A percentile compares a stretch with the other conserved stretches of the same genome.
phyloP scores from a whole-genome alignment of 768 basidiomycete genomes.

The Boletus vinaceobasis region DNA sequence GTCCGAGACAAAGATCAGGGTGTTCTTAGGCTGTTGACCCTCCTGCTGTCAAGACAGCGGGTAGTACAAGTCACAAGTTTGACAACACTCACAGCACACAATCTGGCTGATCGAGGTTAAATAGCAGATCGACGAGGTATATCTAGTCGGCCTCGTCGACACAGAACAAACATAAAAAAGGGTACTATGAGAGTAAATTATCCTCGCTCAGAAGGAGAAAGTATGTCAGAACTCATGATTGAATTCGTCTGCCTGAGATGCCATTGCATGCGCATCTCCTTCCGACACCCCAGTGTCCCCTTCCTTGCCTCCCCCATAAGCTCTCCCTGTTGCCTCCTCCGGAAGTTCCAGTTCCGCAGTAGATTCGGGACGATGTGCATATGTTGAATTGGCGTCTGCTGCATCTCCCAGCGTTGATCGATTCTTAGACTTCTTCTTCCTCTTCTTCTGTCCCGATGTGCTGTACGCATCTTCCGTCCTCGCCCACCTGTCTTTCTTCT shows the following conservation, averaged over 20 bases:
- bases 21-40: background rate
- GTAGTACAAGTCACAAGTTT: background rate
- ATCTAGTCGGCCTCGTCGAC: background rate
- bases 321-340: slow-evolving; percentile 70
- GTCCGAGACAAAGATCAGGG: background rate
- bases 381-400: slow-evolving; percentile 28
- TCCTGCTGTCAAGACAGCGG: no score
- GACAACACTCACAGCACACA: background rate
- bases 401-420: slow-evolving; percentile 40
- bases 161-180: background rate
- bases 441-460: slow-evolving; percentile 46
- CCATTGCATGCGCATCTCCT: slow-evolving; percentile 14
- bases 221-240: slow-evolving; percentile 57
- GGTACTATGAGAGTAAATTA: slow-evolving; percentile 8
- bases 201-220: background rate
- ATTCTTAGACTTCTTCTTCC: slow-evolving; percentile 60
- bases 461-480: slow-evolving; percentile 82
- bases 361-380: slow-evolving; percentile 34
- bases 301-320: slow-evolving; percentile 43
- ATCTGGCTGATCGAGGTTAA: background rate
- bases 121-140: background rate
- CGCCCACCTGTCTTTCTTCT: slow-evolving; percentile 85
- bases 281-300: slow-evolving; percentile 6
- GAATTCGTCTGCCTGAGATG: slow-evolving; percentile 51
- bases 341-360: slow-evolving; percentile 49